A percentile compares a stretch with the other conserved stretches of the same genome.
These are phyloP conservation scores for Harrya chromipes DNA, from an alignment of 768 basidiomycete species.

Conservation along the genomic window DNA sequence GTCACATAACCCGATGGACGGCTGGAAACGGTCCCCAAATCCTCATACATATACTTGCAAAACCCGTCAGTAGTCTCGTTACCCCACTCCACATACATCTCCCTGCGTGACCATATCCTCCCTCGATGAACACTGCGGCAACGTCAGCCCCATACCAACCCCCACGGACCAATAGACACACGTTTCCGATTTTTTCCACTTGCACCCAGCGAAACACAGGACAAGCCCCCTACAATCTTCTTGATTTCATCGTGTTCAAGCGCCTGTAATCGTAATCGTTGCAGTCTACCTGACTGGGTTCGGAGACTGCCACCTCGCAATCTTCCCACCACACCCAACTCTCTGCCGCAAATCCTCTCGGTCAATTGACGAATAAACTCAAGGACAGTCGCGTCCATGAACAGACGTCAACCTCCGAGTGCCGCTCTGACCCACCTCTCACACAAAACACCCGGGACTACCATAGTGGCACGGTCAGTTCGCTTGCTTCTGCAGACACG, in stretches of 20 bases:
- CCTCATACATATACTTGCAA: neutral
- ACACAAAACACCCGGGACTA: no score
- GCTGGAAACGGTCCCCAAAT: neutral
- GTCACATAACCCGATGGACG: neutral
- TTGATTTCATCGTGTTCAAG: neutral
- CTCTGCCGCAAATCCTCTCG: no score
- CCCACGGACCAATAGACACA: no score
- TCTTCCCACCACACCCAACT: no score
- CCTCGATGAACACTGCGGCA: neutral
- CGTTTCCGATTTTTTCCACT: no score
- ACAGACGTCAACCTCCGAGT: no score
- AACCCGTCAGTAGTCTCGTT: neutral
- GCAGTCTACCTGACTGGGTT: slow-evolving; percentile 8
- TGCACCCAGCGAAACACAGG: neutral
- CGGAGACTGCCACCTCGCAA: neutral
- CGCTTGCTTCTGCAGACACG: no score
- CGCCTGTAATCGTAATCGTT: neutral
- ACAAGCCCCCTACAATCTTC: neutral
- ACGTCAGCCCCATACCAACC: no score
- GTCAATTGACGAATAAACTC: no score
- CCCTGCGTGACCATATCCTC: neutral
- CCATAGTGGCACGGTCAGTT: no score
- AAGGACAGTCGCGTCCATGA: no score
- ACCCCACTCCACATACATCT: neutral
- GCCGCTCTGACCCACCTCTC: no score